Base-by-base conservation (phyloP, 2,329 filamentous ascomycete genomes). In the Trematosphaeria pertusa region DNA sequence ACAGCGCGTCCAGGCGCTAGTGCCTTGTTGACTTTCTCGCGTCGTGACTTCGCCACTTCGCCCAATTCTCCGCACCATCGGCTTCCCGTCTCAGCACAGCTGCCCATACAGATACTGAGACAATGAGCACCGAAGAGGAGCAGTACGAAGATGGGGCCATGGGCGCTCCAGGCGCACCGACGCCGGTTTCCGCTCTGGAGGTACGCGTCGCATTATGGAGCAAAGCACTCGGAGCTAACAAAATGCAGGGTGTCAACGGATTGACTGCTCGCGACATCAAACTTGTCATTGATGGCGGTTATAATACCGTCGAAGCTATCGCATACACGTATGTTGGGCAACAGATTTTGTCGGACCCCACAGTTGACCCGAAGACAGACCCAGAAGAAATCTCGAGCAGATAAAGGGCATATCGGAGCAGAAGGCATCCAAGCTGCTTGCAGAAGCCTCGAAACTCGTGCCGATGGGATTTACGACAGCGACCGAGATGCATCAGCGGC, bases 381-480 rank as follows among this genome's bases (percentile, higher is more conserved):
- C 85, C 15, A 82, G 81, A 60, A 85, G 93, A 65, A 78, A 87
- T 46, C 77, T 99, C 14, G 93, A 99, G 72, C 91, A 95, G 71
- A 93, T 99, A 74, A 99, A 97, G 73, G 94, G 94, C 46, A 96
- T 99, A 24, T 99, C 94, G 1, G 93, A 97, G 74, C 89, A 95
- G 67, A 99, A 99, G 71, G 94, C 95, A 2, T 86, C 84, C 24
- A 97, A 97, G 69, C 86, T 99, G 31, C 79, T 99, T 20, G 85
- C 84, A 11, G 94, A 97, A 95, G 93, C 93, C 20, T 92, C 91
- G 1, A 99, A 97, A 73, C 83, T 97, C 40, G 94, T 99, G 0
- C 94, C 94, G 0, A 96, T 99, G 92, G 94, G 94, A 32, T 99
- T 99, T 71, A 99, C 95, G 1, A 99, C 94, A 0, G 94, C 94